Evolutionary conservation across 2,329 filamentous ascomycete genomes (phyloP).

Genomic region (Penicillium sp.): DNA sequence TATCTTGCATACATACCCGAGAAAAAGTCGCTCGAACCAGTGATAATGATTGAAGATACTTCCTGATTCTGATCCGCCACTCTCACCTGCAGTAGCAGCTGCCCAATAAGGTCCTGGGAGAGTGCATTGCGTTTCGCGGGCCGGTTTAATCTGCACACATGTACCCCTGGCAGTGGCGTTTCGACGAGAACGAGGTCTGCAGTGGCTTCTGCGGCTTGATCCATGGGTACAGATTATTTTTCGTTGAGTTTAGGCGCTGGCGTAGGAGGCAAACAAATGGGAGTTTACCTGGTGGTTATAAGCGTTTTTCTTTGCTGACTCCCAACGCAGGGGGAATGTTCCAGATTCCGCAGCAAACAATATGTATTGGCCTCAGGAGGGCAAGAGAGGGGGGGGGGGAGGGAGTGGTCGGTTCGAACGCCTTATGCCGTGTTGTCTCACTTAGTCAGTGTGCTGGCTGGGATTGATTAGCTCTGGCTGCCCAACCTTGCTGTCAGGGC

Average conservation of each 20-base stretch:
- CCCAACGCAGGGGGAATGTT: too few species aligned
- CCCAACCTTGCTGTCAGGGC: background rate
- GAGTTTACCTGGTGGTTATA: too few species aligned
- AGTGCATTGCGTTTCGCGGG: constrained; percentile 17
- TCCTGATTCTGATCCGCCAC: constrained; percentile 1
- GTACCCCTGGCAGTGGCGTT: background rate
- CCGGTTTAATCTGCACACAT: constrained; percentile 11
- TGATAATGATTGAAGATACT: constrained; percentile 11
- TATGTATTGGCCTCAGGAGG: too few species aligned
- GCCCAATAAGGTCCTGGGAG: constrained; percentile 13
- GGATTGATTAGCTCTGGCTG: background rate
- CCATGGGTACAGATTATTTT: background rate
- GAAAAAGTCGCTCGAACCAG: constrained; percentile 14
- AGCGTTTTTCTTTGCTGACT: too few species aligned
- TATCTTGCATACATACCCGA: constrained; percentile 1
- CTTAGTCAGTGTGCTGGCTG: background rate
- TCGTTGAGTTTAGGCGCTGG: too few species aligned
- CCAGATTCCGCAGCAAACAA: too few species aligned
- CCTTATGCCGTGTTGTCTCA: background rate
- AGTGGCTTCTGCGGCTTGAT: background rate
- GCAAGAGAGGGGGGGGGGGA: too few species aligned
- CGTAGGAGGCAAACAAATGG: too few species aligned
- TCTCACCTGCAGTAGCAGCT: constrained; percentile 7
- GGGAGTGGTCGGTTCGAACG: too few species aligned
- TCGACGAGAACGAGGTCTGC: background rate